Base-by-base conservation (phyloP, 345 rosid genomes). In the Citrus medica region DNA sequence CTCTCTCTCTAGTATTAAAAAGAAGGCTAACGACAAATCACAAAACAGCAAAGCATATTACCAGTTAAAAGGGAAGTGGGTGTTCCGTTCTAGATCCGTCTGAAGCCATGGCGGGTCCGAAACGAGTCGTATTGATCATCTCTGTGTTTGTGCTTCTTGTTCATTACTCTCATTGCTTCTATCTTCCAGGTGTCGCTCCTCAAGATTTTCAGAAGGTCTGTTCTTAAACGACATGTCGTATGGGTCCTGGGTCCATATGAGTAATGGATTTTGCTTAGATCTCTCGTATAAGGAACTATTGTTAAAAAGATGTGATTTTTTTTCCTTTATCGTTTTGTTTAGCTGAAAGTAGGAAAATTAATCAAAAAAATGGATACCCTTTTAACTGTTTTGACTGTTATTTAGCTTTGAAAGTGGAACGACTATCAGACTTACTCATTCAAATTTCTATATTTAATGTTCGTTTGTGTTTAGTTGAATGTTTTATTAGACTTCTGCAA, bases 121-220 rank as follows among this genome's bases (percentile, higher is more conserved):
- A 63, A 73, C 83, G 79, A 46, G 71, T 75, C 72, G n/a, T 78
- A 22, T 80, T 81, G 81, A 75, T 88, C 69, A 76, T 78, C 78
- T 73, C 81, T 66, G 77, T 48, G 5, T 56, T 56, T 55, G 76
- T 82, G 56, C 62, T 73, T 35, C 63, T 82, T 78, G 58, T 67
- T 55, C 71, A 37, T 37, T 76, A 70, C 46, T 82, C 81, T 28
- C 69, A 82, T 82, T 84, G 85, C 82, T 92, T 92, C 79, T 92
- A 92, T 78, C 93, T 92, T 71, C 97, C 97, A 27, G 97, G 94
- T 4, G 94, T 92, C 35, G 91, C 97, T 42, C 97, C 97, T 33
- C 79, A 82, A 75, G 94, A 90, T 75, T 92, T 92, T 73, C 48
- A 69, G 25, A 85, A 80, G 90, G 97, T 91, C 66, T 38, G 78